Conservation (phyloP, 768 basidiomycete species). For the Lyophyllum decastes region DNA sequence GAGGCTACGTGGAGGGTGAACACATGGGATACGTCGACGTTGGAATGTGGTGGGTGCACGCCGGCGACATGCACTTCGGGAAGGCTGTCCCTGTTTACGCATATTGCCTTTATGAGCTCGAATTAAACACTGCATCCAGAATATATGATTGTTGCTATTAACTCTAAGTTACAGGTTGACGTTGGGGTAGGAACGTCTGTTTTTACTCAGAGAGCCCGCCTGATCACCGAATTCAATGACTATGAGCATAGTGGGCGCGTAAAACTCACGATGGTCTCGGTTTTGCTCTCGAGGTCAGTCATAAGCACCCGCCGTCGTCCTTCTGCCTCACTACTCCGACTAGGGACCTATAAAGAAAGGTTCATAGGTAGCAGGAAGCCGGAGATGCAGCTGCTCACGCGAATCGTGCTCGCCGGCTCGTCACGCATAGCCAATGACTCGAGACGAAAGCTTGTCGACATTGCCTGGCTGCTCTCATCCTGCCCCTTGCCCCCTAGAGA, state of each 20-base stretch:
- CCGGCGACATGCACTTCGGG: background rate
- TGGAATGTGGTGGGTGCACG: background rate
- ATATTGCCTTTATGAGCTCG: background rate
- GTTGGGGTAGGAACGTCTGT: conserved; percentile 5
- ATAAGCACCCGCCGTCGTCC: conserved; percentile 7
- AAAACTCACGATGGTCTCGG: conserved; percentile 5
- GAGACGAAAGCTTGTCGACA: conserved; percentile 37
- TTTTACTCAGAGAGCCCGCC: background rate
- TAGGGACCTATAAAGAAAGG: conserved; percentile 4
- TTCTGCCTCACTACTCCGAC: conserved; percentile 8
- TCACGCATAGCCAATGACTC: conserved; percentile 25
- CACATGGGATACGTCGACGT: conserved; percentile 13
- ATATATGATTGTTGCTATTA: no score
- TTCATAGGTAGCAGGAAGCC: background rate
- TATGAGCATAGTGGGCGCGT: background rate
- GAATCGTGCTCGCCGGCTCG: conserved; percentile 19
- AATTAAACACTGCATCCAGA: no score
- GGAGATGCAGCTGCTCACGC: conserved; percentile 2
- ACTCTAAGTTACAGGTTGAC: conserved; percentile 5
- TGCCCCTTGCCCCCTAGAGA: conserved; percentile 27
- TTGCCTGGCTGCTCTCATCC: conserved; percentile 23
- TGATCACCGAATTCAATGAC: background rate
- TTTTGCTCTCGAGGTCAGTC: conserved; percentile 9
- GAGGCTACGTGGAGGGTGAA: conserved; percentile 12
- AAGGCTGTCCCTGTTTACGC: background rate